A percentile compares a stretch with the other conserved stretches of the same genome.
Conservation (phyloP, 1,139 yeast species). For the Suhomyces taliae region DNA sequence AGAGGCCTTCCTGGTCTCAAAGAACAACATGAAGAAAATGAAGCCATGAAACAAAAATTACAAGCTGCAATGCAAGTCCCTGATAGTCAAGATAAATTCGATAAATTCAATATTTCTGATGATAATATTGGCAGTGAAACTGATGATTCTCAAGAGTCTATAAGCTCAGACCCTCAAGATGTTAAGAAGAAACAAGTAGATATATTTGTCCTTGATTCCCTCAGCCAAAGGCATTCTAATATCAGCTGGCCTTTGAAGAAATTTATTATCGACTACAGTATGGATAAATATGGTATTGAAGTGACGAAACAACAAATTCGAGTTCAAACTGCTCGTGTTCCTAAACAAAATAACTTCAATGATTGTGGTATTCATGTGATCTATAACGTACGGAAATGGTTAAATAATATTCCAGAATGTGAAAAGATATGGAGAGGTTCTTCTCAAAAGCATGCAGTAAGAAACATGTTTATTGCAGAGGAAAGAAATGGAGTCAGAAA, state of each 20-base stretch:
- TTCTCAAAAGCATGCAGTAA: constrained; percentile 13
- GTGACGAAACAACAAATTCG: constrained; percentile 46
- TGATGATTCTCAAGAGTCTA: background rate
- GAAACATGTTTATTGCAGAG: constrained; percentile 25
- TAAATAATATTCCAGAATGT: constrained; percentile 51
- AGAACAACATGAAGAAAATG: constrained; percentile 5
- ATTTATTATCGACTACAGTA: constrained; percentile 70
- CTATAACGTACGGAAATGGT: constrained; percentile 69
- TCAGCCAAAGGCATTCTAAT: constrained; percentile 56
- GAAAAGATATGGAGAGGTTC: constrained; percentile 50
- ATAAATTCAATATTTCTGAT: constrained; percentile 8
- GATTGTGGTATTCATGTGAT: constrained; percentile 96
- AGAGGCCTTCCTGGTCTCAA: constrained; percentile 43
- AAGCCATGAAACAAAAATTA: constrained; percentile 1
- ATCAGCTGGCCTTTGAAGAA: constrained; percentile 57
- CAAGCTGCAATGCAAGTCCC: constrained; percentile 10
- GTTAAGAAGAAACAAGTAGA: constrained; percentile 31
- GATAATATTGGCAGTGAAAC: constrained; percentile 5
- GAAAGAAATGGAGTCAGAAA: constrained; percentile 36
- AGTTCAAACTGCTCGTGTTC: constrained; percentile 59
- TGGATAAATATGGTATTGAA: constrained; percentile 55
- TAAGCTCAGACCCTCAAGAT: background rate
- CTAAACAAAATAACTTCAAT: constrained; percentile 83
- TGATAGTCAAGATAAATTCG: constrained; percentile 12
- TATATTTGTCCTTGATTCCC: constrained; percentile 77